Conservation (phyloP, 805 yeast genomes). For the Myxozyma monticola region DNA sequence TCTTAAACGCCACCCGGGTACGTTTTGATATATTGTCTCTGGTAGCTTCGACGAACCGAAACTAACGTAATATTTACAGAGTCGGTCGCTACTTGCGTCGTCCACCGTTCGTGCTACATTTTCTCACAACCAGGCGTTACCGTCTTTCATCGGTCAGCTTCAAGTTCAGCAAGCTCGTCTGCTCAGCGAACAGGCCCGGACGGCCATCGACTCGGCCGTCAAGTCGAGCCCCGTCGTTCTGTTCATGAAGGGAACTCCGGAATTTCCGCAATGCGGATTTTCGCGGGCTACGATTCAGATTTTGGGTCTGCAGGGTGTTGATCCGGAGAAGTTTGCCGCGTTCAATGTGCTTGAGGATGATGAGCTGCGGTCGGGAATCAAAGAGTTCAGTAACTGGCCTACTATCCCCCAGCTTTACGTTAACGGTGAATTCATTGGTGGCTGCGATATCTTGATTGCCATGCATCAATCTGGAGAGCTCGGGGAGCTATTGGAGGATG, state of each 20-base stretch:
- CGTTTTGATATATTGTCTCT: background rate
- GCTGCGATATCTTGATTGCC: slow-evolving; percentile 89
- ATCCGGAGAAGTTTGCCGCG: slow-evolving; percentile 94
- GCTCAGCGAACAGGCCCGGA: slow-evolving; percentile 72
- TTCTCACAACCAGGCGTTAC: slow-evolving; percentile 4
- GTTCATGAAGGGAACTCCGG: slow-evolving; percentile 99
- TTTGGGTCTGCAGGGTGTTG: slow-evolving; percentile 95
- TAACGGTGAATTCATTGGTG: slow-evolving; percentile 87
- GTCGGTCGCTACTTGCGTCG: slow-evolving; percentile 12
- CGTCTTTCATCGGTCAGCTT: slow-evolving; percentile 7
- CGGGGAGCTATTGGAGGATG: slow-evolving; percentile 68
- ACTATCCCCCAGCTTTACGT: slow-evolving; percentile 96
- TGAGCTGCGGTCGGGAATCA: slow-evolving; percentile 91
- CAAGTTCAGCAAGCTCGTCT: slow-evolving; percentile 43
- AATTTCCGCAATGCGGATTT: slow-evolving; percentile 96
- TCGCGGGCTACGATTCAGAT: slow-evolving; percentile 92
- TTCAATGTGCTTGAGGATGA: slow-evolving; percentile 93
- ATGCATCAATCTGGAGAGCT: slow-evolving; percentile 94
- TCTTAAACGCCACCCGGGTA: slow-evolving; percentile 15
- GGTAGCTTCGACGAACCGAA: background rate
- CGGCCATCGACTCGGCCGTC: slow-evolving; percentile 85
- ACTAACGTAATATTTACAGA: too few species aligned
- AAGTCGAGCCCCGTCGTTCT: slow-evolving; percentile 89
- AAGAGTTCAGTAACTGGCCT: slow-evolving; percentile 97
- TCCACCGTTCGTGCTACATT: slow-evolving; percentile 12